These are phyloP conservation scores for Persicaria tinctoria DNA, from an alignment of 148 eudicot species.

Conservation along the genomic window DNA sequence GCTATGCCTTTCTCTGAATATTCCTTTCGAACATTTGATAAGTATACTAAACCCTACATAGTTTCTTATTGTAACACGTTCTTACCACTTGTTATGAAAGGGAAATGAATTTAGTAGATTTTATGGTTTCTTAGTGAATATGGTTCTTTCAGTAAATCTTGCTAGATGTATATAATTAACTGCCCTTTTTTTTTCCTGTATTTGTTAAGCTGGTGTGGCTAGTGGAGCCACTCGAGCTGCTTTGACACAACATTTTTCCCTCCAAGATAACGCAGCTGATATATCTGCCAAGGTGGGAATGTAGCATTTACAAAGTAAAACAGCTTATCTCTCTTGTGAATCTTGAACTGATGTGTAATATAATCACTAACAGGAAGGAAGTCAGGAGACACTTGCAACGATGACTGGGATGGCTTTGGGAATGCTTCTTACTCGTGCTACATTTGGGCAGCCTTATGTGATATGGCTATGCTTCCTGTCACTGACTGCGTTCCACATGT, in stretches of 20 bases:
- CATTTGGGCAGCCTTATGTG: constrained; percentile 62
- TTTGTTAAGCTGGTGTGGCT: constrained; percentile 84
- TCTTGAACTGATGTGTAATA: constrained; percentile 12
- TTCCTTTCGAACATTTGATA: too few relatives aligned
- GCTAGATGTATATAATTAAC: too few relatives aligned
- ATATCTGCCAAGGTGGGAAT: constrained; percentile 87
- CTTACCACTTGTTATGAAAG: too few relatives aligned
- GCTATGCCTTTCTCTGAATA: too few relatives aligned
- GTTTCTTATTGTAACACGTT: too few relatives aligned
- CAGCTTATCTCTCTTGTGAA: not conserved
- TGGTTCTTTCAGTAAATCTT: too few relatives aligned
- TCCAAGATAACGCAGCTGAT: constrained; percentile 96
- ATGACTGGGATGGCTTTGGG: constrained; percentile 98
- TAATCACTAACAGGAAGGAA: constrained; percentile 63
- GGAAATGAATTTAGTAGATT: too few relatives aligned
- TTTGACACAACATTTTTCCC: constrained; percentile 96
- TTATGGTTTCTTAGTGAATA: too few relatives aligned
- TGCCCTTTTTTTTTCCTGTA: too few relatives aligned
- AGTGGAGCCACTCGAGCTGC: constrained; percentile 99
- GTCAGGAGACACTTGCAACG: constrained; percentile 97
- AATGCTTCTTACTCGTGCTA: constrained; percentile 84
- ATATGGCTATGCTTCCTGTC: constrained; percentile 89
- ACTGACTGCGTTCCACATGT: constrained; percentile 86
- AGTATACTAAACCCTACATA: too few relatives aligned
- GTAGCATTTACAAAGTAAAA: constrained; percentile 8